Base-by-base conservation (phyloP, 2,329 filamentous ascomycete species). In the Aspergillus novoparasiticus region DNA sequence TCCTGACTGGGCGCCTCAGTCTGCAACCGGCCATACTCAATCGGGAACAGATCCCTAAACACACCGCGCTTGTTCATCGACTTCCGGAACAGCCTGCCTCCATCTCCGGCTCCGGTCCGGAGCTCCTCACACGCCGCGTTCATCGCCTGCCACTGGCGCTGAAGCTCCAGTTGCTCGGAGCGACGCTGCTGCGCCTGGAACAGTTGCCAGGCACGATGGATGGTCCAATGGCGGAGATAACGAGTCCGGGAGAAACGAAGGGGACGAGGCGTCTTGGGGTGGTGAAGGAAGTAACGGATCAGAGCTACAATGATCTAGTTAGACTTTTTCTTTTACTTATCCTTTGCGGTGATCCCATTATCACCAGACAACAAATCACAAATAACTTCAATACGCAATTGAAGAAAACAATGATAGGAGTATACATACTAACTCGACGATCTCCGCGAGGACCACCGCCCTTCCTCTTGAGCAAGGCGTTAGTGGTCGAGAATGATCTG, bases 171-270 rank as follows among this genome's bases (percentile, higher is more conserved):
- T 75, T 91, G 85, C 58, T 88, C 85, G 41, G 82, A 80, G 67
- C 86, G 83, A 56, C 89, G 88, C 72, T 89, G 85, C 75, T 91
- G 86, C 70, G 89, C 86, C 72, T 89, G 88, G 80, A 90, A 90
- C 34, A 98, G 84, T 72, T 92, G 85, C 93, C 94, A 98, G 26
- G 94, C 94, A 71, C 95, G 93, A 84, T 98, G 94, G 79, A 99
- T 98, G 58, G 95, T 98, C 95, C 95, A 99, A 84, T 99, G 95
- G 54, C 95, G 92, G 68, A 99, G 88, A 79, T 89, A 87, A 61
- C 95, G 89, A 79, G 90, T 91, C 71, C 94, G 93, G 46, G 88
- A 93, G 86, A 98, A 94, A 72, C 93, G 90, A 68, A 99, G 87
- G 0, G 95, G 94, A 14, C 89, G 87, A 0, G 89, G 89, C 8